Base-by-base conservation (phyloP, 1,139 yeast species). In the Maudiozyma humilis region DNA sequence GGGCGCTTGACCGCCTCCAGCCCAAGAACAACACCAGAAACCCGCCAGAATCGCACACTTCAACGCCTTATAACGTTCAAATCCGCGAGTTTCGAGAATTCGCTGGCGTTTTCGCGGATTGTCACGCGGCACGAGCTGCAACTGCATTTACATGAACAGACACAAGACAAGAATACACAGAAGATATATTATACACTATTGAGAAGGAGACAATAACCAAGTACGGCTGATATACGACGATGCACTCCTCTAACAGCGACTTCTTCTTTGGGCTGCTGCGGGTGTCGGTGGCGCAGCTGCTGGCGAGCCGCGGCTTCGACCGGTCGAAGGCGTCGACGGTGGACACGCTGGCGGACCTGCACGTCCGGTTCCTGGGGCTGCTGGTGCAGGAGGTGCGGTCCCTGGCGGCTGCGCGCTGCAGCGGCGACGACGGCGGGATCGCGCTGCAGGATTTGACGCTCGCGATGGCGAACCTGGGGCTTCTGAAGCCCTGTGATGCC, bases 271-370 rank as follows among this genome's bases (percentile, higher is more conserved):
- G 82, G 18, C 62, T 82, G 37, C 68, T 81, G 40, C 70, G 88
- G 44, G 69, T 83, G 44, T 74, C 88, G 0, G 71, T 82, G 46
- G 75, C 82, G 23, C 94, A 76, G 65, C 67, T 83, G 15, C 68
- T 85, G 41, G 75, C 84, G 47, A 74, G 86, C 0, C 71, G 77
- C 16, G 94, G 94, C 1, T 80, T 84, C 52, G 94, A 84, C 53
- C 71, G 79, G 51, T 76, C 86, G 49, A 68, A 77, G 38, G 82
- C 86, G 1, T 66, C 75, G 6, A 72, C 80, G 7, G 66, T 84
- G 12, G 82, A 82, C 56, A 69, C 76, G 2, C 51, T 82, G 27
- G 77, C 88, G 0, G 91, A 82, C 51, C 51, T 84, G 5, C 73
- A 79, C 55, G 65, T 80, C 14, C 72, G 78, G 38, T 79, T 76